These are phyloP conservation scores for Mucor mucedo DNA, from an alignment of 371 early-diverging fungal genomes.

Conservation along the genomic window DNA sequence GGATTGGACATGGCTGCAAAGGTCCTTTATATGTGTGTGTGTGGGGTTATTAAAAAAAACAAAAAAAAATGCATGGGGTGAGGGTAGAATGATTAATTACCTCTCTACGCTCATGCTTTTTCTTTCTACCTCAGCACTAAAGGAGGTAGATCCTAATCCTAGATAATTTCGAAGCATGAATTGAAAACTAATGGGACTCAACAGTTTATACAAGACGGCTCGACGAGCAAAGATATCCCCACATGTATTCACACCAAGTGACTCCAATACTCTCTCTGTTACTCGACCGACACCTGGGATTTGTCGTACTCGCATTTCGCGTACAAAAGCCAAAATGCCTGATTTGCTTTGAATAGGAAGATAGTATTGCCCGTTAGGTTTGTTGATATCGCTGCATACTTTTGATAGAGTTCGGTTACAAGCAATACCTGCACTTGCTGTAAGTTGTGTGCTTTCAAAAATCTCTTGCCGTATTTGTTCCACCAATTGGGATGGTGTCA, in stretches of 20 bases:
- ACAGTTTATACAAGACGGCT: slow-evolving; percentile 45
- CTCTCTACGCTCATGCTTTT: slow-evolving; percentile 55
- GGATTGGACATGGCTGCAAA: slow-evolving; percentile 40
- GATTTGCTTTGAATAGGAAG: slow-evolving; percentile 36
- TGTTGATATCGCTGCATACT: slow-evolving; percentile 66
- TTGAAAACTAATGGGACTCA: slow-evolving; percentile 48
- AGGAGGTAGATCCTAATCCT: slow-evolving; percentile 40
- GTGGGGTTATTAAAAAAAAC: too few species aligned
- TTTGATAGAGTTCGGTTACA: slow-evolving; percentile 66
- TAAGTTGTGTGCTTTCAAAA: slow-evolving; percentile 53
- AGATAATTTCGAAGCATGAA: slow-evolving; percentile 43
- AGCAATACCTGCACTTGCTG: slow-evolving; percentile 73
- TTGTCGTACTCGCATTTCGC: slow-evolving; percentile 38
- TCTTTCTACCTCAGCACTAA: slow-evolving; percentile 30
- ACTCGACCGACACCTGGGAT: slow-evolving; percentile 56
- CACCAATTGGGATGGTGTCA: slow-evolving; percentile 55
- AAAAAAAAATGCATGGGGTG: too few species aligned
- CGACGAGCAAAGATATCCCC: slow-evolving; percentile 45
- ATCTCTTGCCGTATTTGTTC: slow-evolving; percentile 62
- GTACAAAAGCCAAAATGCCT: slow-evolving; percentile 36
- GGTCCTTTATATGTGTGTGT: slow-evolving; percentile 17
- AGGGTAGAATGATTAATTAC: background rate
- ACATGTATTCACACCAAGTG: slow-evolving; percentile 41
- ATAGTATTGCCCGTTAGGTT: slow-evolving; percentile 70
- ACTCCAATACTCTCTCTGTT: slow-evolving; percentile 49